Base-by-base conservation (phyloP, 371 early-diverging fungal genomes). In the Blakeslea trispora region DNA sequence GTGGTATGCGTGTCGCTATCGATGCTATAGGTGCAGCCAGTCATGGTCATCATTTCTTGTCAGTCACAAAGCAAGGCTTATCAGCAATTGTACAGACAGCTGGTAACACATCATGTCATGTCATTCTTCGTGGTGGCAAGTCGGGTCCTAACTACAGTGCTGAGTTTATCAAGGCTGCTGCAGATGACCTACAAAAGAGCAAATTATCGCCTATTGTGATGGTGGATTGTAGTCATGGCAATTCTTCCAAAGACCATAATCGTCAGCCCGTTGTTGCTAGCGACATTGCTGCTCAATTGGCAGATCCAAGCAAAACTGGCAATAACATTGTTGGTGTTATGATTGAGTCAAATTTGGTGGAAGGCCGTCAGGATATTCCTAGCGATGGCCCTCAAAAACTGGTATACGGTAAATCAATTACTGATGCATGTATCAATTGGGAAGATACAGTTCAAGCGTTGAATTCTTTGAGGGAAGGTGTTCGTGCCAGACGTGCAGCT, bases 171-270 rank as follows among this genome's bases (percentile, higher is more conserved):
- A 70, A 77, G 65, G 65, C 66, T 13, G 79, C 82, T 19, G 77
- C 77, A 7, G 76, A 65, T 21, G 79, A 86, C 54, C 77, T 93
- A 42, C 59, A 58, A 7, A 84, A 84, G 55, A 81, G 83, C 61
- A 83, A 86, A 47, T 59, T 91, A 45, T 61, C 64, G 10, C 66
- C 82, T 31, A 63, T 68, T 13, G 68, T 97, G 60, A 95, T 97
- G 96, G 75, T 96, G 46, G 97, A 97, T 66, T 95, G 93, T 78
- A 89, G 90, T 51, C 97, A 97, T 71, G 97, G 93, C 23, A 93
- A 91, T 77, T 82, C 81, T 55, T 74, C 74, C 70, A 93, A 91
- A 69, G 68, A 87, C 57, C 89, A 87, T 53, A 77, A 79, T 24
- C 85, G 87, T 56, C 97, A 97, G 75, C 81, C 85, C 53, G 69